Conservation (phyloP, 2,329 filamentous ascomycete genomes). For the Seiridium unicorne region DNA sequence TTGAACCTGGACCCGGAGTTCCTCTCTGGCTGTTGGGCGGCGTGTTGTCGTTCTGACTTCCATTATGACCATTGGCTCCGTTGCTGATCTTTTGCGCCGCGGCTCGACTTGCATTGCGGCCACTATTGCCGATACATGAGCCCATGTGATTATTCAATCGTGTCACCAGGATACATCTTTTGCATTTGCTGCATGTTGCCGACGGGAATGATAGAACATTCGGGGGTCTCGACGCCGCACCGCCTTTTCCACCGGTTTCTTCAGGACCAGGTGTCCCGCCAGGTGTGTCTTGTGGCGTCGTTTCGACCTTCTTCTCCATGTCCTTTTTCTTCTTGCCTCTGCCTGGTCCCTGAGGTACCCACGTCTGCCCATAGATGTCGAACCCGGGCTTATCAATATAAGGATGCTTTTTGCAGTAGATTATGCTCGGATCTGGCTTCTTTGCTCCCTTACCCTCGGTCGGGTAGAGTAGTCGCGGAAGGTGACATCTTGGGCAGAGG, state of each 20-base stretch:
- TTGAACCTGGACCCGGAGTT: constrained; percentile 55
- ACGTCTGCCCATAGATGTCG: constrained; percentile 82
- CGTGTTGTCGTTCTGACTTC: constrained; percentile 53
- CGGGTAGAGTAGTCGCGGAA: constrained; percentile 71
- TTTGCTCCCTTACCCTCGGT: constrained; percentile 66
- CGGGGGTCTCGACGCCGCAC: constrained; percentile 42
- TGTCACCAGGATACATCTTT: constrained; percentile 63
- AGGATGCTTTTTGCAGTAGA: constrained; percentile 78
- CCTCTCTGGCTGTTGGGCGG: constrained; percentile 63
- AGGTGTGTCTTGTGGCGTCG: constrained; percentile 41
- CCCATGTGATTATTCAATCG: constrained; percentile 68
- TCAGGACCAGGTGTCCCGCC: constrained; percentile 41
- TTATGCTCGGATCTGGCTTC: constrained; percentile 64
- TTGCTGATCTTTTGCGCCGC: constrained; percentile 64
- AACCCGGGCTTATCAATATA: constrained; percentile 75
- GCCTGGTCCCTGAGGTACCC: constrained; percentile 68
- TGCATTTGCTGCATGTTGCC: constrained; percentile 67
- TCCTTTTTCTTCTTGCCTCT: constrained; percentile 80
- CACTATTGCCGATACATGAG: constrained; percentile 65
- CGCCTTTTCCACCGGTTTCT: constrained; percentile 30
- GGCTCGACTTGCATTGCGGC: constrained; percentile 59
- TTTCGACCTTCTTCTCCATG: constrained; percentile 59
- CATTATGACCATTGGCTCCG: constrained; percentile 38
- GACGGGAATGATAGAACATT: constrained; percentile 65
- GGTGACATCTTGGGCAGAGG: constrained; percentile 70